These are phyloP conservation scores for Microcos paniculata DNA, from an alignment of 345 rosid species.

Conservation along the genomic window DNA sequence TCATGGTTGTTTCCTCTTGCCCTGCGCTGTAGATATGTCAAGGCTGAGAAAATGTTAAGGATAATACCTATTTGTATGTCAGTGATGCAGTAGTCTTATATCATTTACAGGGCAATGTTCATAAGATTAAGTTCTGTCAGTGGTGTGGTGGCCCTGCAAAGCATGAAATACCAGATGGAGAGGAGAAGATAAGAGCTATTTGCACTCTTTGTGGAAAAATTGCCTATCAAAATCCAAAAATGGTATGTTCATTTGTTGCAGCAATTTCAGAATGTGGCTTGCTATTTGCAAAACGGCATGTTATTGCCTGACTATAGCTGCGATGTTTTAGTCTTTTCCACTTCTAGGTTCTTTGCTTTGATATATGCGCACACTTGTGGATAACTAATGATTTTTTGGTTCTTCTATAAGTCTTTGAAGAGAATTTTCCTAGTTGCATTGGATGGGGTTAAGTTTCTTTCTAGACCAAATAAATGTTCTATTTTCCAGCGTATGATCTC, in stretches of 20 bases:
- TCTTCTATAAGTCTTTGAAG: not conserved
- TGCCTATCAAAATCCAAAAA: slow-evolving; percentile 94
- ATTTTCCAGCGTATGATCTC: not conserved
- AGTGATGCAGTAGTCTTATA: not conserved
- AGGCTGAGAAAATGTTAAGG: not conserved
- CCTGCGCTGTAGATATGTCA: not conserved
- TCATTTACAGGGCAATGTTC: slow-evolving; percentile 50
- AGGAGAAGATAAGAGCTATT: slow-evolving; percentile 86
- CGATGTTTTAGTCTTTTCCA: not conserved
- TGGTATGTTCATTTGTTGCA: slow-evolving; percentile 45
- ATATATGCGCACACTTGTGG: not conserved
- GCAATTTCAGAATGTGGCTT: not conserved
- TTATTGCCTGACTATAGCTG: not conserved
- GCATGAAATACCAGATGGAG: slow-evolving; percentile 87
- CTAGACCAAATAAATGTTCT: not conserved
- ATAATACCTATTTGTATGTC: not conserved
- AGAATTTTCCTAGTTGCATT: not conserved
- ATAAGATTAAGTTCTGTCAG: slow-evolving; percentile 84
- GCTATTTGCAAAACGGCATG: not conserved
- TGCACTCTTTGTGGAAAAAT: slow-evolving; percentile 76
- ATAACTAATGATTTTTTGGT: not conserved
- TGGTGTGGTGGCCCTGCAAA: slow-evolving; percentile 97
- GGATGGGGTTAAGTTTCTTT: not conserved
- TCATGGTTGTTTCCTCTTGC: not conserved
- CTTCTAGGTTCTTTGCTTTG: not conserved